A percentile compares a stretch with the other conserved stretches of the same genome.
phyloP scores from a whole-genome alignment of 768 basidiomycete species.

The Collybia nuda region DNA sequence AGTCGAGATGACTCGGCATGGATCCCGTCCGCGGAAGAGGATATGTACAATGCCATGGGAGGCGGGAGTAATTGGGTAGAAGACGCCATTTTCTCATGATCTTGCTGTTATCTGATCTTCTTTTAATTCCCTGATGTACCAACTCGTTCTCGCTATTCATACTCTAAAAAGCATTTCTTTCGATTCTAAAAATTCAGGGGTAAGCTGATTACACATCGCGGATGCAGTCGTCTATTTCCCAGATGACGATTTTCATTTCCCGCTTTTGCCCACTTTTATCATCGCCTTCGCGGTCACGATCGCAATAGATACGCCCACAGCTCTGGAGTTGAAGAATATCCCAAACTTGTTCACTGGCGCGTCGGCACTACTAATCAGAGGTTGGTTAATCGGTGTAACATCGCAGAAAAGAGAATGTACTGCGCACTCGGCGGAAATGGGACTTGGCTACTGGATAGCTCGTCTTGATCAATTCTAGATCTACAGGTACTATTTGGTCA shows the following conservation, averaged over 20 bases:
- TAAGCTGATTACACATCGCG: too few species aligned
- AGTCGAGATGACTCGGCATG: constrained; percentile 19
- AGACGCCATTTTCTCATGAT: constrained; percentile 5
- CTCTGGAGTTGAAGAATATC: constrained; percentile 14
- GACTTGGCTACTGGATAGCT: not conserved
- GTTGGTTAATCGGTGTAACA: not conserved
- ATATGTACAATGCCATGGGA: constrained; percentile 12
- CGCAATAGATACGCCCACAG: constrained; percentile 18
- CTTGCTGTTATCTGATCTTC: not conserved
- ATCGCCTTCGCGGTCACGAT: not conserved
- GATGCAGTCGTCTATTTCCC: not conserved
- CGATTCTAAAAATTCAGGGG: too few species aligned
- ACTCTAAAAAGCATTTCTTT: too few species aligned
- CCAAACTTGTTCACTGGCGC: constrained; percentile 12
- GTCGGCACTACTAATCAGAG: constrained; percentile 13
- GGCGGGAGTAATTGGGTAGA: constrained; percentile 1
- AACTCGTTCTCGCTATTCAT: not conserved
- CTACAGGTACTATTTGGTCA: not conserved
- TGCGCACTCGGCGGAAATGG: not conserved
- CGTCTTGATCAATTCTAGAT: not conserved
- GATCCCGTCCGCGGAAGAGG: constrained; percentile 17
- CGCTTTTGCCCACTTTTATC: not conserved
- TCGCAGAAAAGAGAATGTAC: not conserved
- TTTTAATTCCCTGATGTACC: not conserved
- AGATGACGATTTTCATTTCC: not conserved